These are phyloP conservation scores for Amanita phalloides DNA, from an alignment of 768 basidiomycete species.

Conservation along the genomic window DNA sequence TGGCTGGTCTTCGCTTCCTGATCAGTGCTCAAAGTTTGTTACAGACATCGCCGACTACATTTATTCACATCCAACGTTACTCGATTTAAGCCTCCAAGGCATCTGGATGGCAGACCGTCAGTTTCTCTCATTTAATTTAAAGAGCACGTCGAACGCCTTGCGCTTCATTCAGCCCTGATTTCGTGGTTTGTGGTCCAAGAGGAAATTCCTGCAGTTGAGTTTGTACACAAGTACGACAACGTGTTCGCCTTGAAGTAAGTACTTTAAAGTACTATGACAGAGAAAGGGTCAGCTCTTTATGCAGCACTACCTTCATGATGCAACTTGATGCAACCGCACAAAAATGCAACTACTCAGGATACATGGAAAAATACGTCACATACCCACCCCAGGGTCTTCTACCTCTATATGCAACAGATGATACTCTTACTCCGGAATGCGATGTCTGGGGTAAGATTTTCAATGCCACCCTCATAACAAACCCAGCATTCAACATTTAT, in stretches of 20 bases:
- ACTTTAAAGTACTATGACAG: too few relatives aligned
- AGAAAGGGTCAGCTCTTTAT: too few relatives aligned
- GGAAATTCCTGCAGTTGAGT: constrained; percentile 24
- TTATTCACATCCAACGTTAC: constrained; percentile 38
- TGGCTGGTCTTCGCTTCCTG: not conserved
- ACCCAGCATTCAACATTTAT: constrained; percentile 72
- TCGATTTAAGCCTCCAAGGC: constrained; percentile 57
- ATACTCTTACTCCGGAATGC: constrained; percentile 37
- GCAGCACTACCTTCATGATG: too few relatives aligned
- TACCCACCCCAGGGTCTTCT: constrained; percentile 55
- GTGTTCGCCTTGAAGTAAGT: constrained; percentile 61
- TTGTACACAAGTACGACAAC: constrained; percentile 58
- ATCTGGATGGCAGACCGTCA: constrained; percentile 67
- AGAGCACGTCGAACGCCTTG: not conserved
- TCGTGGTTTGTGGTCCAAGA: constrained; percentile 48
- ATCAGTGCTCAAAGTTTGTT: not conserved
- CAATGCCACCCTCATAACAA: constrained; percentile 45
- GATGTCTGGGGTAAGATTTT: constrained; percentile 62
- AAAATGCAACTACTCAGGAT: too few relatives aligned
- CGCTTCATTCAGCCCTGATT: constrained; percentile 30
- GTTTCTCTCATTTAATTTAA: constrained; percentile 11
- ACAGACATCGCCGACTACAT: constrained; percentile 70
- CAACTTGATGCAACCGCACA: too few relatives aligned
- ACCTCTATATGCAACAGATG: constrained; percentile 52
- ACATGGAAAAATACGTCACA: constrained; percentile 39